These are phyloP conservation scores for Perkinsus chesapeaki DNA, from an alignment of 169 alveolate species.

Conservation along the genomic window DNA sequence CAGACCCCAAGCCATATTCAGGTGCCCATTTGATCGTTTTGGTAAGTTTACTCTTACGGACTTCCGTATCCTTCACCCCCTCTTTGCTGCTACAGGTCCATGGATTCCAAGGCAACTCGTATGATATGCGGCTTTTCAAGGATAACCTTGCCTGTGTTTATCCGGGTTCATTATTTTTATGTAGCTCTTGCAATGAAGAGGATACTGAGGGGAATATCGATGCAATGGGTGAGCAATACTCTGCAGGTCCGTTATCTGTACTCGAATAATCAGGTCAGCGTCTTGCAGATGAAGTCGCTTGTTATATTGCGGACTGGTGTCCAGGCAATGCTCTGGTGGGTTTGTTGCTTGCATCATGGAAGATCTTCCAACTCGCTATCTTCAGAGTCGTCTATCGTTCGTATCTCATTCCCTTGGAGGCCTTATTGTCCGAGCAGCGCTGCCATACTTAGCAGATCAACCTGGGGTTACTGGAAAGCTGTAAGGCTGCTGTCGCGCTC, in stretches of 20 bases:
- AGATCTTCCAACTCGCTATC: slow-evolving; percentile 12
- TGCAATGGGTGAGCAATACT: slow-evolving; percentile 63
- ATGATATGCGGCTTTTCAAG: slow-evolving; percentile 75
- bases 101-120: slow-evolving; percentile 39
- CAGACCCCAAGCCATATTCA: neutral
- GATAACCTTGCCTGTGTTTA: slow-evolving; percentile 62
- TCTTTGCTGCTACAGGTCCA: neutral
- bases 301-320: slow-evolving; percentile 48
- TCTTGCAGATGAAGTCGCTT: neutral
- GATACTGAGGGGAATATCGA: slow-evolving; percentile 75
- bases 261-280: slow-evolving; percentile 22
- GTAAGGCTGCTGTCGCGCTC: neutral
- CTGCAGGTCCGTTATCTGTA: slow-evolving; percentile 15
- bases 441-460: slow-evolving; percentile 66
- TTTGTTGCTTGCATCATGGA: too few relatives aligned
- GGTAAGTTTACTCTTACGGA: neutral
- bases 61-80: neutral
- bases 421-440: slow-evolving; percentile 80
- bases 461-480: slow-evolving; percentile 17
- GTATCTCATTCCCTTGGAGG: slow-evolving; percentile 89
- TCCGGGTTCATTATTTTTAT: slow-evolving; percentile 68
- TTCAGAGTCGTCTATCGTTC: slow-evolving; percentile 56
- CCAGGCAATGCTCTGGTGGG: slow-evolving; percentile 44
- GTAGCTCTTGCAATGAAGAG: slow-evolving; percentile 72
- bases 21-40: neutral